Conservation (phyloP, 768 basidiomycete species). For the Agaricus blazei region DNA sequence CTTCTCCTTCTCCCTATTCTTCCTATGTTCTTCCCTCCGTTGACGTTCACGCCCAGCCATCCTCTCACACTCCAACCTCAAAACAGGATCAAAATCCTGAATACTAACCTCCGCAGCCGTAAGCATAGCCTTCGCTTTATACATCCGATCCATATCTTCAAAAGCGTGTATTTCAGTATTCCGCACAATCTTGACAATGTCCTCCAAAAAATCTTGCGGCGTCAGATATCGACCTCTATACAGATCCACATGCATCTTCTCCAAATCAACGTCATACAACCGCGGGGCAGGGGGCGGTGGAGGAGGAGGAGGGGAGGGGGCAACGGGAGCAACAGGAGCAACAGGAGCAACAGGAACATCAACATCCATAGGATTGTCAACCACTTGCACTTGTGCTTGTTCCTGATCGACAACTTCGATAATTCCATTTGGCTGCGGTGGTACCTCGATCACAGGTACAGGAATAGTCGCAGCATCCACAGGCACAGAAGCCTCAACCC, state of each 20-base stretch:
- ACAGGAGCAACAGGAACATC: neutral
- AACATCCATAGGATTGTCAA: constrained; percentile 13
- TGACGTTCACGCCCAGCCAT: constrained; percentile 77
- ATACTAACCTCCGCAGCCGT: constrained; percentile 82
- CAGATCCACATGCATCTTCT: constrained; percentile 81
- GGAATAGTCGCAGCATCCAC: constrained; percentile 19
- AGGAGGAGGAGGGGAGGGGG: neutral
- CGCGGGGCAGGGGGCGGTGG: constrained; percentile 33
- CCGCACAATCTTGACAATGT: constrained; percentile 76
- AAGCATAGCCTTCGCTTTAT: constrained; percentile 85
- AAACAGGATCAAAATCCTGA: constrained; percentile 76
- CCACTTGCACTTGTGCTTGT: constrained; percentile 30
- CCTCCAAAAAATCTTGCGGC: constrained; percentile 81
- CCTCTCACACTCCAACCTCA: constrained; percentile 78
- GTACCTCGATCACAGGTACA: constrained; percentile 20
- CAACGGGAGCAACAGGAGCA: too few species aligned
- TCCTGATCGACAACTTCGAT: constrained; percentile 34
- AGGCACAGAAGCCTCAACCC: constrained; percentile 19
- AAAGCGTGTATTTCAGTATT: constrained; percentile 54
- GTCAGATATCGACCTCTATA: constrained; percentile 85
- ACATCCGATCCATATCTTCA: constrained; percentile 70
- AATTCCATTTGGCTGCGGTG: constrained; percentile 36
- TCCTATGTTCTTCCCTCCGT: constrained; percentile 53
- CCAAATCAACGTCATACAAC: constrained; percentile 86
- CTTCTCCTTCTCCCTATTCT: constrained; percentile 39